phyloP scores from a whole-genome alignment of 164 flowering plant genomes.

The Umbilicus rupestris region DNA sequence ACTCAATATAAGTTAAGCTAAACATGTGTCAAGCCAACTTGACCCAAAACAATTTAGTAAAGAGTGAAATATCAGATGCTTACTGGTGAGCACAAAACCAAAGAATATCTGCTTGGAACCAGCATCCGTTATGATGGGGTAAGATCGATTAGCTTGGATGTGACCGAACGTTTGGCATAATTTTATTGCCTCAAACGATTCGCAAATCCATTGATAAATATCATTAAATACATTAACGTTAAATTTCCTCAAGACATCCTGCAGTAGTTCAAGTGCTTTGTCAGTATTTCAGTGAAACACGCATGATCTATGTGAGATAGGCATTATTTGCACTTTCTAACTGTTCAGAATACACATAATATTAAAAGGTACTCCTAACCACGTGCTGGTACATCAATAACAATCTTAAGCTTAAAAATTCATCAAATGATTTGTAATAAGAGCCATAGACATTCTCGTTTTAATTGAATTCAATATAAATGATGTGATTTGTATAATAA shows the following conservation, averaged over 20 bases:
- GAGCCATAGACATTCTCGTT: not conserved
- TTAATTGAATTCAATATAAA: not conserved
- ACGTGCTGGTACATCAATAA: not conserved
- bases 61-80: conserved; percentile 16
- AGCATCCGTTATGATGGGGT: conserved; percentile 38
- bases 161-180: conserved; percentile 21
- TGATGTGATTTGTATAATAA: not conserved
- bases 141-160: conserved; percentile 27
- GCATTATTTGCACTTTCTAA: not conserved
- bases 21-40: no score
- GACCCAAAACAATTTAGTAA: not conserved
- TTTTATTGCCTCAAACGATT: conserved; percentile 44
- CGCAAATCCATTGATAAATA: conserved; percentile 51
- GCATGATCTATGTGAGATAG: not conserved
- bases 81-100: conserved; percentile 64
- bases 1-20: no score
- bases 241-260: conserved; percentile 1
- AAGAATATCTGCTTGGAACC: conserved; percentile 41
- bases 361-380: not conserved
- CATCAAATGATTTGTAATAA: not conserved
- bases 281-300: conserved; percentile 29
- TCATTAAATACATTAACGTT: conserved; percentile 30
- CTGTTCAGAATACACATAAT: not conserved
- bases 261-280: conserved; percentile 3
- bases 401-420: not conserved